Base-by-base conservation (phyloP, 2,329 filamentous ascomycete genomes). In the Westerdykella sp. region DNA sequence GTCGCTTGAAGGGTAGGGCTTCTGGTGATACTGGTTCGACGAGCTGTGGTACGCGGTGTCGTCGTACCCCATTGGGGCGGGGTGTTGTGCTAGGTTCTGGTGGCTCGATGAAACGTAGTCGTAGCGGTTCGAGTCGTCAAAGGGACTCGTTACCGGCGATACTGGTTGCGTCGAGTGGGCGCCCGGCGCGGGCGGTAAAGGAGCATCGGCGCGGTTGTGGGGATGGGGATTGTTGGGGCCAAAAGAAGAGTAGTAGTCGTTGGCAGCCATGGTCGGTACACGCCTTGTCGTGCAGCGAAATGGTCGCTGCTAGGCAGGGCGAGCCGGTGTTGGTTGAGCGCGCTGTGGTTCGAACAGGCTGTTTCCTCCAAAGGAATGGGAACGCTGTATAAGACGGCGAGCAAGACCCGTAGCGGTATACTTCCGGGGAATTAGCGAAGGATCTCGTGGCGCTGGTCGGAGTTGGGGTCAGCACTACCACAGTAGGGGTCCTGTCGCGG, bases 161-260 rank as follows among this genome's bases (percentile, higher is more conserved):
- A 63, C 58, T 45, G 58, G 60, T 15, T 61, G 62, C 37, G 60
- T 44, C 28, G 54, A 43, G 30, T 55, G 48, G 42, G 50, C 47
- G 41, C 43, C 47, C 2, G 66, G 59, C 48, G 63, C 39, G 43
- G 64, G 44, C 41, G 65, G 54, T 43, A 69, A 56, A 30, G 68
- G 62, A 37, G 63, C 59, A 47, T 74, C 68, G 54, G 63, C 63
- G 51, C 75, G 68, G 47, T 48, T 47, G 42, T 42, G 43, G 22
- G 47, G 45, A n/a, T 41, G 48, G 35, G 41, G 40, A 42, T 53
- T 48, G 10, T 45, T 49, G 34, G 47, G 53, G 13, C 40, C 45
- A 49, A 69, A 69, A 14, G 60, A 68, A 14, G 57, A 72, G 68
- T 85, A 85, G 68, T 86, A 86, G 56, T 84, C 78, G 66, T 73